Base-by-base conservation (phyloP, 2,329 filamentous ascomycete species). In the Nigrospora osmanthi region DNA sequence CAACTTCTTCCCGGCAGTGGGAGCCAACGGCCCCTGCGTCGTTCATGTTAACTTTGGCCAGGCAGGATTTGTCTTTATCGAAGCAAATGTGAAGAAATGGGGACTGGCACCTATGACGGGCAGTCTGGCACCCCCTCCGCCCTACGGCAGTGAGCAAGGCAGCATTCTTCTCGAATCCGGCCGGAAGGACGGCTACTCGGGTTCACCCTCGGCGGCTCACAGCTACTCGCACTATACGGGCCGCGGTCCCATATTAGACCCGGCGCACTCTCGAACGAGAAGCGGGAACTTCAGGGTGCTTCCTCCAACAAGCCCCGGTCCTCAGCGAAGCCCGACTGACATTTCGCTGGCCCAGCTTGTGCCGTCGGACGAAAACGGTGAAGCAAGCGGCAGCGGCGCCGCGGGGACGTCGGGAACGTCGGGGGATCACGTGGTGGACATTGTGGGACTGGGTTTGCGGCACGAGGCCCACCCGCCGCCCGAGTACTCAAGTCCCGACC, bases 51-150 rank as follows among this genome's bases (percentile, higher is more conserved):
- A 98, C 64, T 94, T 98, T 63, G 93, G 93, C 9, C 93, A 98
- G 63, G 88, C 93, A 59, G 93, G 93, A 32, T 98, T 97, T 60
- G 93, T 98, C 40, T 98, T 97, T 60, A 97, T 98, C 56, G 93
- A 98, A 67, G 93, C 91, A 50, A 98, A 98, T 58, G 93, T 98
- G 49, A 98, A 98, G 80, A 98, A 97, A 73, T 98, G 93, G 93
- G 93, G 93, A 2, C 72, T 98, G 45, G 93, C 93, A 40, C 93
- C 93, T 6, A 94, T 94, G 78, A 96, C 89, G 2, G 93, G 93
- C 47, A 95, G 89, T 58, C 75, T 98, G 48, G 93, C 93, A 28
- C 93, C 93, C 14, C 93, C 93, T 37, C 93, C 93, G 42, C 93
- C 93, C 2, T 98, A 98, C 61, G 93, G 93, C 40, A 95, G 89